Evolutionary conservation across 2,329 filamentous ascomycete genomes (phyloP).

Genomic region (Scytalidium lignicola): DNA sequence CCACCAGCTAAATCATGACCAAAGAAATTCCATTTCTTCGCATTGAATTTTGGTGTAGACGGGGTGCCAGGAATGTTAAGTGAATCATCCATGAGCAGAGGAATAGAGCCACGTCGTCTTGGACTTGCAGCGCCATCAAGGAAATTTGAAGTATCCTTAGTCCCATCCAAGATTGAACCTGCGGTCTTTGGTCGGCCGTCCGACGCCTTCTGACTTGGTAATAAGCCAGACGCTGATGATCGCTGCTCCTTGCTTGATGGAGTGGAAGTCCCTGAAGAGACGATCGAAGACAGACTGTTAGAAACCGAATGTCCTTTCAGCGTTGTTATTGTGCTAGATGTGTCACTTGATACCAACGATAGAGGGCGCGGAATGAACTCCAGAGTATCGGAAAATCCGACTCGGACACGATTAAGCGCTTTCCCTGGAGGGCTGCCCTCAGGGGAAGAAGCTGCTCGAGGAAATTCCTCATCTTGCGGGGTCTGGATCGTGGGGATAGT

Average conservation of each 20-base stretch:
- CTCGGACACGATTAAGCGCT: constrained; percentile 51
- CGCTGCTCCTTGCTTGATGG: constrained; percentile 35
- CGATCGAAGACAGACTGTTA: constrained; percentile 73
- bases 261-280: constrained; percentile 53
- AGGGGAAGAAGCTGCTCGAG: neutral
- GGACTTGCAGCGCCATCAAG: constrained; percentile 26
- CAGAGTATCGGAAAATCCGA: constrained; percentile 79
- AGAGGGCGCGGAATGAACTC: constrained; percentile 80
- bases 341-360: constrained; percentile 80
- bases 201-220: constrained; percentile 33
- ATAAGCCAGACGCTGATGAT: constrained; percentile 27
- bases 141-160: constrained; percentile 25
- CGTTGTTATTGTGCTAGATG: constrained; percentile 69
- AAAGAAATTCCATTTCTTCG: constrained; percentile 30
- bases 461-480: neutral
- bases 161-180: constrained; percentile 57
- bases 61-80: constrained; percentile 8
- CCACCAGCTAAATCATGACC: constrained; percentile 24
- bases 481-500: neutral
- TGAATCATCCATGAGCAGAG: constrained; percentile 39
- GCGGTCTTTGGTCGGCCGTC: constrained; percentile 64
- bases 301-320: constrained; percentile 64
- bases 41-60: constrained; percentile 22
- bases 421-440: constrained; percentile 11
- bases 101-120: constrained; percentile 53